Evolutionary conservation across 805 yeast species (phyloP), one percentile per base, ranked within the genome.

Genomic region (Ogataea pignaliae): DNA sequence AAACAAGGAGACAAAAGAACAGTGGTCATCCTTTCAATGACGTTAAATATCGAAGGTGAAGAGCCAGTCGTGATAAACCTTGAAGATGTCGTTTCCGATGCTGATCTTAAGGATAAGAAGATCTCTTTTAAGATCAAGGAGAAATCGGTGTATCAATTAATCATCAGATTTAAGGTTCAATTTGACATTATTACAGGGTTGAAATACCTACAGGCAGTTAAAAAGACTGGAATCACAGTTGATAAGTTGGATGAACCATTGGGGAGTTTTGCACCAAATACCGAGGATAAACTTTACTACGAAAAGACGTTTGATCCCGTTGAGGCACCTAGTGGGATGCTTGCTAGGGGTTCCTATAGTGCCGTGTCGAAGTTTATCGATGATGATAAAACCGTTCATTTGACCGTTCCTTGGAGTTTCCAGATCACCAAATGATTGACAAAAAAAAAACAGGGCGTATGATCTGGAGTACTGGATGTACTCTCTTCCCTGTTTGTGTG

Each of bases 241-340:
- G 96, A 88, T 61, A 87, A 84, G 60, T 68, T 82, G 36, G 95
- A 87, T 52, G 95, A 88, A 63, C 93, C 90, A 37, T 75, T 88
- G 61, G 97, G 97, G 3, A 83, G 93, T 3, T 90, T 83, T 63
- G 90, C 96, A 10, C 97, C 97, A 54, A 86, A 79, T 63, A 88
- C 97, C 3, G 72, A 69, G 45, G 87, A 78, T 36, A 86, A 83
- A 59, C 96, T 95, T 9, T 83, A 64, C 60, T 89, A 89, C 62
- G 96, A 88, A 59, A 52, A 55, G 21, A 64, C 59, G 34, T 83
- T 80, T 52, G 85, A 83, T 10, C 85, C 77, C 57, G 89, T 85
- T 47, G 96, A 88, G 64, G 97, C 97, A 6, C 97, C 97, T 32
- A 75, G 88, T 37, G 97, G 97, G 1, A 64, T 90, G 63, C 65